Evolutionary conservation across 1,284 basidiomycete genomes (phyloP), one percentile per base, ranked within the genome.

Genomic region (Heliocybe sulcata): DNA sequence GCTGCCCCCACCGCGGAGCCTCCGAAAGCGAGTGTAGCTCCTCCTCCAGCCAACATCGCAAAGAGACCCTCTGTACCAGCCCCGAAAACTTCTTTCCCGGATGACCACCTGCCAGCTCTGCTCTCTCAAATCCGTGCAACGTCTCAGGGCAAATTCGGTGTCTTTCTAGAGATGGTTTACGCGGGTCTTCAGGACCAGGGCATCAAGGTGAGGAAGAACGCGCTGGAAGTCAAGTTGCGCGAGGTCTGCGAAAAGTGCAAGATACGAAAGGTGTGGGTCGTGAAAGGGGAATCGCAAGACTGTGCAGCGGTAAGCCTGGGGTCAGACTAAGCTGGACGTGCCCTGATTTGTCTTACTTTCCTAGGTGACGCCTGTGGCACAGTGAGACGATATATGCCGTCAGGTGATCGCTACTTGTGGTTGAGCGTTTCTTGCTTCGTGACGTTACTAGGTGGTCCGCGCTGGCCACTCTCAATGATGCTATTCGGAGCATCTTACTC

Each of bases 151-250:
- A 90, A 74, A 59, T 71, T 91, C 25, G 77, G 75, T 8, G 77
- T 82, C 55, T 77, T 92, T 25, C 77, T 91, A 0, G 89, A 91
- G 60, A 77, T 80, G 11, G 76, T 92, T 57, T 81, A 85, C 61
- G 80, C 84, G 58, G 85, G 86, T 33, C 71, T 92, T 48, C 79
- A 79, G 48, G 68, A 65, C 10, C 71, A 85, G 58, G 9, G 47
- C 22, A 22, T 49, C 14, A 84, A 83, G 55, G 79, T 92, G 56
- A 90, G 85, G 74, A 92, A 92, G 74, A 87, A 85, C 51, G 82
- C 87, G 4, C 84, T 92, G 51, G 88, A 90, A 68, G 82, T 82
- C 6, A 92, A 92, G 67, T 73, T 92, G 31, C 76, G 79, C 53
- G 87, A 91, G 65, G 76, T 91, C 12, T 77, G 79, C 16, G 85